Conservation (phyloP, 2,329 filamentous ascomycete genomes). For the Blastomyces silverae region DNA sequence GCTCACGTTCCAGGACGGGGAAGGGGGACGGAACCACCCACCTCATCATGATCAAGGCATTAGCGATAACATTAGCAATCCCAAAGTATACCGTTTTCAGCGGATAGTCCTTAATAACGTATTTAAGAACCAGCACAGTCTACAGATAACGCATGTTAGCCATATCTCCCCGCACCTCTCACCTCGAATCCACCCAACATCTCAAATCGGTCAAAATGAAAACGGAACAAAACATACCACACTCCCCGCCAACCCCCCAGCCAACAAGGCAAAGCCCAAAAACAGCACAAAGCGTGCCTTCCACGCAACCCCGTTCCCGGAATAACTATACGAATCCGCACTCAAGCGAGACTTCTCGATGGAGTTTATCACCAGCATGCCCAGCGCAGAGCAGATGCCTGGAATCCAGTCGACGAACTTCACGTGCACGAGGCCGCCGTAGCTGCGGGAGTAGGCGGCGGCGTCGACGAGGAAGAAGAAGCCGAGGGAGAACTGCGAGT, state of each 20-base stretch:
- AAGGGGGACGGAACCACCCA: conserved; percentile 33
- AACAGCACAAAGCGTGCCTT: conserved; percentile 63
- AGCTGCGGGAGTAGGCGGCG: conserved; percentile 56
- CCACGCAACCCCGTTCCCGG: conserved; percentile 61
- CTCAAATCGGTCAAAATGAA: neutral
- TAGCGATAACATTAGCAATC: conserved; percentile 59
- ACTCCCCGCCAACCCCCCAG: conserved; percentile 59
- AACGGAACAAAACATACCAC: conserved; percentile 41
- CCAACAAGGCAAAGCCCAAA: conserved; percentile 62
- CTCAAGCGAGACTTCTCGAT: conserved; percentile 62
- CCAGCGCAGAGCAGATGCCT: conserved; percentile 60
- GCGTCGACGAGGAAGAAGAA: conserved; percentile 65
- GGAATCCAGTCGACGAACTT: conserved; percentile 68
- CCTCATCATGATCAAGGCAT: conserved; percentile 61
- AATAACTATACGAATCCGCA: conserved; percentile 59
- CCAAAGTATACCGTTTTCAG: conserved; percentile 61
- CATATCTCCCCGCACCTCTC: neutral
- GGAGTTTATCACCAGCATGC: conserved; percentile 66
- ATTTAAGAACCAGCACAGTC: conserved; percentile 62
- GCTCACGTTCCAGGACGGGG: neutral
- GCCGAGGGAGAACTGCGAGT: conserved; percentile 56
- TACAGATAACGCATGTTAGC: conserved; percentile 22
- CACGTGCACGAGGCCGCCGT: conserved; percentile 57
- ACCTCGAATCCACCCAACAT: neutral
- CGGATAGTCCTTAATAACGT: conserved; percentile 53